phyloP scores from a whole-genome alignment of 768 basidiomycete species.

The Astraeus odoratus region DNA sequence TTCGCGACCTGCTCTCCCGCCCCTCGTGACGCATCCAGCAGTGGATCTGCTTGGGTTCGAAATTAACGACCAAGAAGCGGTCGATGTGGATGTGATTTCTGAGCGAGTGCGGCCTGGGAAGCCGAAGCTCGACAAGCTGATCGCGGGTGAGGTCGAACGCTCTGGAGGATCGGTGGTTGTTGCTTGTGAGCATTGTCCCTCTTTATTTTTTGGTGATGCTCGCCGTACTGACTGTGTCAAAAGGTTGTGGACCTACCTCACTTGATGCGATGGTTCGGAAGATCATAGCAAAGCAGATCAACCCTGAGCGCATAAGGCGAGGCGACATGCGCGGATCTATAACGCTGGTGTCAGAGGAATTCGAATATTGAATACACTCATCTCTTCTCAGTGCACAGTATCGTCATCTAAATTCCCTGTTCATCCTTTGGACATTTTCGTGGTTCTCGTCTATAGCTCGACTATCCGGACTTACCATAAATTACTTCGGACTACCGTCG shows the following conservation, averaged over 20 bases:
- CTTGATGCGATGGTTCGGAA: constrained; percentile 66
- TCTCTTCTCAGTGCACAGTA: neutral
- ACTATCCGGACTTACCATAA: no score
- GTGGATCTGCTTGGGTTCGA: constrained; percentile 28
- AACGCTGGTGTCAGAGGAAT: constrained; percentile 60
- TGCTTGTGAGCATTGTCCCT: constrained; percentile 47
- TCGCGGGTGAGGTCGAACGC: constrained; percentile 56
- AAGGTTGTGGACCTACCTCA: constrained; percentile 69
- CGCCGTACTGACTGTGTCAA: neutral
- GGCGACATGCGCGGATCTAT: constrained; percentile 58
- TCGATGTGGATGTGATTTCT: constrained; percentile 50
- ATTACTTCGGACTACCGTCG: neutral
- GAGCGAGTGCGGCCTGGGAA: constrained; percentile 62
- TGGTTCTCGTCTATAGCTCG: no score
- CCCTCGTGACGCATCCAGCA: neutral
- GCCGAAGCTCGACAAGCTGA: constrained; percentile 54
- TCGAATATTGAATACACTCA: constrained; percentile 40
- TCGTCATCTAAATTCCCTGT: neutral
- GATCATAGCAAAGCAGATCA: constrained; percentile 53
- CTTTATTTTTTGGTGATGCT: constrained; percentile 1
- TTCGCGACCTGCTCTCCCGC: neutral
- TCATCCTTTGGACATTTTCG: neutral
- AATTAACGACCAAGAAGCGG: constrained; percentile 51
- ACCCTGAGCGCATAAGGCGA: constrained; percentile 41
- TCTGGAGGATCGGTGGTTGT: constrained; percentile 55